A percentile compares a stretch with the other conserved stretches of the same genome.
Conservation (phyloP, 768 basidiomycete genomes). For the Arthromyces matolae region DNA sequence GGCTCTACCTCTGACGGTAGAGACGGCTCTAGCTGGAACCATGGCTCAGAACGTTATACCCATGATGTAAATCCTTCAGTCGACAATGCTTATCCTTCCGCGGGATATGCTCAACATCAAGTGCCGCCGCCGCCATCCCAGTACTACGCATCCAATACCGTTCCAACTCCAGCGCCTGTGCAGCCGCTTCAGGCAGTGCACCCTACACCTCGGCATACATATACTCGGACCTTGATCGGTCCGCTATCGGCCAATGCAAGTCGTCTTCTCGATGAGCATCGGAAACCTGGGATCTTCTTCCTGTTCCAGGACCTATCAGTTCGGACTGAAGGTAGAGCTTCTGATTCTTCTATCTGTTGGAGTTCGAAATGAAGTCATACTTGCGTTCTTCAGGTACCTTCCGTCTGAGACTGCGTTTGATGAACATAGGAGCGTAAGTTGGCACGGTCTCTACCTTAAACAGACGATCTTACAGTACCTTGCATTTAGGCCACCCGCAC, state of each 20-base stretch:
- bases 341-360: slow-evolving; percentile 5
- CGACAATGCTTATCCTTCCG: slow-evolving; percentile 27
- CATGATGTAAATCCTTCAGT: slow-evolving; percentile 29
- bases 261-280: slow-evolving; percentile 79
- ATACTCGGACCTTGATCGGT: slow-evolving; percentile 87
- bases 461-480: not conserved
- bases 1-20: slow-evolving; percentile 34
- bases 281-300: slow-evolving; percentile 87
- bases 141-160: slow-evolving; percentile 19
- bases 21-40: slow-evolving; percentile 32
- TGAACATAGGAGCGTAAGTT: slow-evolving; percentile 92
- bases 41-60: slow-evolving; percentile 18
- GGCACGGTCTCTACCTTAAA: not conserved
- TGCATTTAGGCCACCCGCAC: slow-evolving; percentile 59
- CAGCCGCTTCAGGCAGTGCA: slow-evolving; percentile 15
- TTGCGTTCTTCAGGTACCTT: slow-evolving; percentile 59
- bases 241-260: slow-evolving; percentile 85
- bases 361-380: slow-evolving; percentile 7
- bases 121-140: slow-evolving; percentile 26
- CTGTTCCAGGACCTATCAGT: slow-evolving; percentile 93
- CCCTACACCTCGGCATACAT: slow-evolving; percentile 61
- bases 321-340: slow-evolving; percentile 74
- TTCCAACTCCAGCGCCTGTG: slow-evolving; percentile 7
- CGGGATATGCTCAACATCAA: slow-evolving; percentile 23
- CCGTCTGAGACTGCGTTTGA: slow-evolving; percentile 79